Base-by-base conservation (phyloP, 495 filamentous ascomycete genomes). In the Neurospora sp. region DNA sequence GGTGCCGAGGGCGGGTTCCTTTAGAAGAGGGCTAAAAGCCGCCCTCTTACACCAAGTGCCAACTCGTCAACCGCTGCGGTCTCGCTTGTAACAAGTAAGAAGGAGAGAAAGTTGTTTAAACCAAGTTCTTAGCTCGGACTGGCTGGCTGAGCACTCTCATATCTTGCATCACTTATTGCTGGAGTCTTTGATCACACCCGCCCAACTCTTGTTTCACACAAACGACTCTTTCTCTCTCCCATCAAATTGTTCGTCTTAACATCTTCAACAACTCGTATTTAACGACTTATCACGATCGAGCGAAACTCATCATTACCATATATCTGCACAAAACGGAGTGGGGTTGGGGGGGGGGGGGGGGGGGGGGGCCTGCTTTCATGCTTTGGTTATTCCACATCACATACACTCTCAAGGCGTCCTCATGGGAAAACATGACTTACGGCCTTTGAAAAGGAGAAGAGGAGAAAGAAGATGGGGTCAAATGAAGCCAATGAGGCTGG, bases 1-100 rank as follows among this genome's bases (percentile, higher is more conserved):
- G 54, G 77, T 75, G 70, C 84, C 81, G 70, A 86, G 78, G 77
- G 88, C 82, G 76, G 80, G 5, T 82, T 83, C 70, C 73, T 83
- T 3, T 83, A 66, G 54, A 66, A 66, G 54, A 66, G 54, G 54
- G 54, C 54, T 66, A 34, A 66, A 66, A 28, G 28, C 5, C 54
- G 28, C 54, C 54, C 28, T 66, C 5, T 34, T 15, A 34, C 15
- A 66, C 54, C 54, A 66, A 66, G 28, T 15, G 54, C 54, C 15
- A 66, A 34, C 28, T 34, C 54, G 28, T 66, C 54, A 34, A 66
- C 13, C 15, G 54, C 28, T 66, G 24, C 13, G 54, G 6, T 36
- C 24, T 34, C 15, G 28, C 28, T 19, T 66, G 54, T 0, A 3
- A 17, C 24, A 66, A 66, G 54, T 19, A 66, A 66, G 28, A 66